Evolutionary conservation across 768 basidiomycete genomes (phyloP), one percentile per base, ranked within the genome.

Genomic region (Butyriboletus loyo): DNA sequence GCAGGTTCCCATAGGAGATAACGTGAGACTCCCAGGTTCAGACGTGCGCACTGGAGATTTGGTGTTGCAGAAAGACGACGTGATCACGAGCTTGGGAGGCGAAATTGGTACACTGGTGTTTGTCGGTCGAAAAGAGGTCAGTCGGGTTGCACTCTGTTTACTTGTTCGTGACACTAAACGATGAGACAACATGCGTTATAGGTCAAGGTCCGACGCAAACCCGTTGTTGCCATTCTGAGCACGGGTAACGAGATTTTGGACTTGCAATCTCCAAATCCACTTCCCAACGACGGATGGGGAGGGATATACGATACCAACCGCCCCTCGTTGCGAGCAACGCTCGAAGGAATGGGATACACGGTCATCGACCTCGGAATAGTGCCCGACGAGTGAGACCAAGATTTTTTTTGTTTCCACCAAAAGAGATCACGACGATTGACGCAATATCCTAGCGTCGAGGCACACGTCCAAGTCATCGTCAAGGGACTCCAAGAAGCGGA

Each of bases 301-400:
- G 85, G 86, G 0, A 84, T 92, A 40, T 88, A 82, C 72, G 92
- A 96, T 61, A 92, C 92, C 0, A 96, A 96, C 66, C 71, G 92
- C 31, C 92, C 92, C 2, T 86, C 89, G 0, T 70, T 95, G 48
- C 77, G 77, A 37, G 84, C 89, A 2, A 80, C 80, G 0, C 74
- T 94, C 1, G 77, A 85, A 62, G 79, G 85, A 1, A 66, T 91
- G 67, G 89, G 89, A 1, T 94, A 89, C 65, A 73, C 81, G 22
- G 86, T 90, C 17, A 47, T 91, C 30, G 91, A 95, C 65, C 73
- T 94, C 4, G 92, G 92, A 1, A 87, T 96, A 55, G 84, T 87
- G 2, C 67, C 77, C 0, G 92, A 96, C 66, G 75, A 78, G 88
- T 90, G 55, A 74, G 77, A 54, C 4, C 49, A 15, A 44, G 7